Evolutionary conservation across 495 filamentous ascomycete species (phyloP).

Genomic region (Zalerion maritima): DNA sequence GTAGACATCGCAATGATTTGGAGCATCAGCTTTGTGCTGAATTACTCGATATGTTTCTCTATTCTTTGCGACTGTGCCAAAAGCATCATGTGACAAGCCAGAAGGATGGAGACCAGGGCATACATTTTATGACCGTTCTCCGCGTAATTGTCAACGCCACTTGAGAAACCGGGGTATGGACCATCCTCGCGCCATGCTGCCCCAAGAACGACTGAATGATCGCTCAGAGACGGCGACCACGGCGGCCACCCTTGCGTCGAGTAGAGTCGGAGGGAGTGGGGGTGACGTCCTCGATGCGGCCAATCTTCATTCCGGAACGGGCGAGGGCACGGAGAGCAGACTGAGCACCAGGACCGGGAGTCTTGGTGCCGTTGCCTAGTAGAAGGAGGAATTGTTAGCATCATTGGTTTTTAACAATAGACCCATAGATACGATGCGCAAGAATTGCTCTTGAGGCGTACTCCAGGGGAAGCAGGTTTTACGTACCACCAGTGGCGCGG

Average conservation of each 20-base stretch:
- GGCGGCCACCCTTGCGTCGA: slow-evolving; percentile 98
- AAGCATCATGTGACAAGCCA: slow-evolving; percentile 38
- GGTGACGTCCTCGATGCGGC: slow-evolving; percentile 98
- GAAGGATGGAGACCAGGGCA: slow-evolving; percentile 50
- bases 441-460: not conserved
- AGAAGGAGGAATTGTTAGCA: slow-evolving; percentile 7
- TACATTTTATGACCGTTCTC: slow-evolving; percentile 43
- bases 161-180: slow-evolving; percentile 33
- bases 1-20: too few species aligned
- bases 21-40: not conserved
- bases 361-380: slow-evolving; percentile 95
- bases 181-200: slow-evolving; percentile 23
- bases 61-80: slow-evolving; percentile 30
- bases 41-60: not conserved
- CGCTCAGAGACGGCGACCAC: slow-evolving; percentile 95
- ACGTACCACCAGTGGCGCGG: slow-evolving; percentile 86
- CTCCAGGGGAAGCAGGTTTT: not conserved
- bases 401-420: not conserved
- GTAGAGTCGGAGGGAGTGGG: slow-evolving; percentile 97
- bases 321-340: slow-evolving; percentile 96
- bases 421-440: slow-evolving; percentile 2
- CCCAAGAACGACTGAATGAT: slow-evolving; percentile 15
- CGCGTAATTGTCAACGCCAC: slow-evolving; percentile 50
- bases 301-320: slow-evolving; percentile 98
- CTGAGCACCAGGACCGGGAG: slow-evolving; percentile 94